These are phyloP conservation scores for Asterochloris erici DNA, from an alignment of 139 green algal genomes.

Conservation along the genomic window DNA sequence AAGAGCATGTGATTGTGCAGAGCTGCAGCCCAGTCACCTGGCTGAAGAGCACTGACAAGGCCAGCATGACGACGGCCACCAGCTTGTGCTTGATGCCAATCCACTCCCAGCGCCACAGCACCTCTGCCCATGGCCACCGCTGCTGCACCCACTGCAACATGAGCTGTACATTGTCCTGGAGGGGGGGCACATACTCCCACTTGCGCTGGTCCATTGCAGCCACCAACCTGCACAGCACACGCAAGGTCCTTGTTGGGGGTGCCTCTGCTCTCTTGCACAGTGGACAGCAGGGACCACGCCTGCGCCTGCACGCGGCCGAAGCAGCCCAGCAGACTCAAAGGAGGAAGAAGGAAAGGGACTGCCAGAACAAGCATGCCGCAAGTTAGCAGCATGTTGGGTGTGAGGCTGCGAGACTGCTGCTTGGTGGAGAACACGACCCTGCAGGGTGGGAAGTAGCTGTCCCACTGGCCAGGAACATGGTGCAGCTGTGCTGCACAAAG, in stretches of 20 bases:
- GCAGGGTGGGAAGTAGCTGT: too few relatives aligned
- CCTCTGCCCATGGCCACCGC: constrained; percentile 10
- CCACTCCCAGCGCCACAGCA: constrained; percentile 23
- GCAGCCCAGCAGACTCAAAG: background rate
- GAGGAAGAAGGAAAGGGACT: background rate
- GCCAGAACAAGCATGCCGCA: background rate
- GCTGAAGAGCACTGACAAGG: constrained; percentile 60
- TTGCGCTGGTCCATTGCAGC: constrained; percentile 51
- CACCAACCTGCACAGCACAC: constrained; percentile 1
- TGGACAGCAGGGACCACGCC: background rate
- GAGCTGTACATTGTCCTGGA: constrained; percentile 74
- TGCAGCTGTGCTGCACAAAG: background rate
- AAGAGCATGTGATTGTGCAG: too few relatives aligned
- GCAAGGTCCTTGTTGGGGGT: too few relatives aligned
- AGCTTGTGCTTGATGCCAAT: constrained; percentile 64
- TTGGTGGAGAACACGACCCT: too few relatives aligned
- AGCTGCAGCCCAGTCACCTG: constrained; percentile 25
- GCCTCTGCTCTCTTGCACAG: background rate
- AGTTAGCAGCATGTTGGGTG: background rate
- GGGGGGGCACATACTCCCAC: constrained; percentile 44
- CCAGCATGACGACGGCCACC: constrained; percentile 48
- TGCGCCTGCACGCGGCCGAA: background rate
- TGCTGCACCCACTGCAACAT: constrained; percentile 27
- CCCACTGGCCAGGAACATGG: too few relatives aligned
- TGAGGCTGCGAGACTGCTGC: background rate